Evolutionary conservation across 106 monocot genomes (phyloP), one percentile per base, ranked within the genome.

Genomic region (Dioscorea zingiberensis): DNA sequence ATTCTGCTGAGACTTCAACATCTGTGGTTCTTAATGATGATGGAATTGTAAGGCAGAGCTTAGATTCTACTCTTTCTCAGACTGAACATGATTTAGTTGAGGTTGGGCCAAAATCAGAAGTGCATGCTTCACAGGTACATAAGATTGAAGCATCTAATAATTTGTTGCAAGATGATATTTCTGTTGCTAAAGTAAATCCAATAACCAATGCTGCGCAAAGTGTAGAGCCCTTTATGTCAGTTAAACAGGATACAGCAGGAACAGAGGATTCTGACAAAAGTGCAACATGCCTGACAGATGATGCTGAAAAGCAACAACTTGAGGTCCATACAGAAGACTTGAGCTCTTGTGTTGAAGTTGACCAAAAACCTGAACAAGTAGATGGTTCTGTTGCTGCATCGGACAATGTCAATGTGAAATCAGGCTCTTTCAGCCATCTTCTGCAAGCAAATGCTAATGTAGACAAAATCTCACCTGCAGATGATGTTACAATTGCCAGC

Each of bases 161-260:
- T 47, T 47, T 17, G 12, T 29, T 22, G 6, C 46, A 58, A 58
- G 76, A 65, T 47, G 12, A n/a, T 17, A 46, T 13, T 30, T 25
- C 30, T 30, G 30, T 30, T 69, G 65, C 44, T 29, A 66, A 71
- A 15, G 27, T 65, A 28, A 25, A 23, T 85, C 47, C 64, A 49
- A 47, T 48, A 47, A 21, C 58, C 66, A 59, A 25, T 49, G 22
- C 23, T 30, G 6, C n/a, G n/a, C 54, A 23, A 48, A 29, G 19
- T 38, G n/a, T 25, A 18, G 44, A 54, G 16, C 21, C 18, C 5
- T 21, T 23, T 55, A 27, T 4, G 21, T 19, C 14, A 29, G 27
- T 44, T 30, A 47, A 60, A 56, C 25, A 25, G 46, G 71, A 73
- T 55, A 62, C 60, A 46, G 21, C 60, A 18, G 25, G 30, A 30